Evolutionary conservation across 2,329 filamentous ascomycete species (phyloP), one percentile per base, ranked within the genome.

Genomic region (Pseudocercospora crystallina): DNA sequence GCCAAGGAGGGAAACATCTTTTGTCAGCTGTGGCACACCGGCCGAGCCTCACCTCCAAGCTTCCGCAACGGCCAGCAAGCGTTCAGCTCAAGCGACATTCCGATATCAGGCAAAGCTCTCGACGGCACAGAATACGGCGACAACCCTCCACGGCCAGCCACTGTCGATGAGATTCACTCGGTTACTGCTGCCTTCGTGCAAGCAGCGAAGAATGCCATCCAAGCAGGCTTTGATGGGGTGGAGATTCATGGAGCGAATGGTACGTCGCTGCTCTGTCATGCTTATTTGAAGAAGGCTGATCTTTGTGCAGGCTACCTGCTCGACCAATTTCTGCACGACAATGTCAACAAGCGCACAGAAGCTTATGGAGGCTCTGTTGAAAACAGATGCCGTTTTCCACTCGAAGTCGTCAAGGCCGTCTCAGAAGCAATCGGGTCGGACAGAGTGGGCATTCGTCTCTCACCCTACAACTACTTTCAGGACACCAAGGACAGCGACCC

Each of bases 311-410:
- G 60, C 14, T 88, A 88, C 60, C 73, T 89, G 1, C 63, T 85
- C 2, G 77, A 78, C 49, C 77, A 84, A 59, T 89, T 88, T 64
- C 68, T 87, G n/a, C 83, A 80, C 52, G 76, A 78, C 49, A 76
- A 68, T 10, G 70, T 72, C 60, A 84, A 84, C 64, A 69, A 71
- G 31, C 73, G 81, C 8, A 79, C 69, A 1, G 76, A 78, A 39
- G 59, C 37, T 43, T 76, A 67, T 62, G 76, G 65, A 2, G 75
- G 75, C 3, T 69, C 65, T 9, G 61, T 75, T 8, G 69, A 73
- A 66, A 75, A 78, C 57, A 69, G 80, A 53, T 55, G 71, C 49
- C 65, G 77, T 20, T 74, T 82, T 45, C 71, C 69, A 0, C 49
- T 82, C 5, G 79, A 82, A 57, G 74, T 80, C 11, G 69, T 79